These are phyloP conservation scores for Beauveria medogensis DNA, from an alignment of 2,329 filamentous ascomycete species.

Conservation along the genomic window DNA sequence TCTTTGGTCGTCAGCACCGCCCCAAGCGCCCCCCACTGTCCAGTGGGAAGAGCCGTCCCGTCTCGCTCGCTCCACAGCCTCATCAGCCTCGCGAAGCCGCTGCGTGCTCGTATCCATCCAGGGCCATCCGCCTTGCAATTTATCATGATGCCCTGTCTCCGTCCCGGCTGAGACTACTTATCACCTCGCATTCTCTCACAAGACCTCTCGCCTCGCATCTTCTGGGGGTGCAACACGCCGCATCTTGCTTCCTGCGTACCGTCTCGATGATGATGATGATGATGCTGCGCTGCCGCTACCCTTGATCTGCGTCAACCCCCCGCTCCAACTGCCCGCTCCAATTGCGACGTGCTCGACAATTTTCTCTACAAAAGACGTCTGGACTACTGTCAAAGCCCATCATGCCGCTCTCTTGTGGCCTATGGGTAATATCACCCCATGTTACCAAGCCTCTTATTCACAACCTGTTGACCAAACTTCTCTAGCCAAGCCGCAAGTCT, in stretches of 20 bases:
- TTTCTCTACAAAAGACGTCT: neutral
- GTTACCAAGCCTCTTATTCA: neutral
- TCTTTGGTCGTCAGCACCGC: neutral
- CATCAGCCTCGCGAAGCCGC: constrained; percentile 5
- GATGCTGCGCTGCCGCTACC: neutral
- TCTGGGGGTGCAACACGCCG: neutral
- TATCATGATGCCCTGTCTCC: neutral
- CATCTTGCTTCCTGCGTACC: neutral
- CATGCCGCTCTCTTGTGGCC: constrained; percentile 9
- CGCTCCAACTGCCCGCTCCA: neutral
- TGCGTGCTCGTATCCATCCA: neutral
- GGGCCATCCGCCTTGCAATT: neutral
- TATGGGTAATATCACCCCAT: neutral
- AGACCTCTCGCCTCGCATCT: neutral
- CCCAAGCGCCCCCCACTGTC: constrained; percentile 1
- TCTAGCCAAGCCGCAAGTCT: neutral
- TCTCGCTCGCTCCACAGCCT: constrained; percentile 5
- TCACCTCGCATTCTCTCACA: neutral
- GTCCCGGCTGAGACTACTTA: neutral
- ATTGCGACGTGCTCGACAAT: neutral
- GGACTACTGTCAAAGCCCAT: neutral
- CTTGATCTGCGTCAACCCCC: neutral
- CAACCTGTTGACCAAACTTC: neutral
- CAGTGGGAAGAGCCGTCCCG: constrained; percentile 10
- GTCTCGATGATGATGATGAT: neutral